Evolutionary conservation across 305 asterid species (phyloP).

Genomic region (Fraxinus sp.): DNA sequence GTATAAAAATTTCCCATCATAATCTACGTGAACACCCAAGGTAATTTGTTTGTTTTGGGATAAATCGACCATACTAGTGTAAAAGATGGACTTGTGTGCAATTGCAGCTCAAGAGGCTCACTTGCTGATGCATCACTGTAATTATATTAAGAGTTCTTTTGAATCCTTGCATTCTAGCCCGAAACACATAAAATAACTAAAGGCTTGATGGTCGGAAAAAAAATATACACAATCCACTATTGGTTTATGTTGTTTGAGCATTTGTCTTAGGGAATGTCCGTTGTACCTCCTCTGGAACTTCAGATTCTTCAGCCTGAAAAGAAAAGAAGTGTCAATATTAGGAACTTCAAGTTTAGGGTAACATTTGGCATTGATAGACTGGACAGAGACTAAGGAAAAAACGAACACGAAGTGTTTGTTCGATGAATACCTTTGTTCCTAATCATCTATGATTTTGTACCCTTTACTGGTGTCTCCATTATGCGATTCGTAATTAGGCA

Average conservation of each 20-base stretch:
- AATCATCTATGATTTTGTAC: not conserved
- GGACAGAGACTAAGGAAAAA: not conserved
- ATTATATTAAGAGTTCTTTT: not conserved
- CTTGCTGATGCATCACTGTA: not conserved
- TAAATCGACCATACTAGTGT: not conserved
- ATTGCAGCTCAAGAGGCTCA: not conserved
- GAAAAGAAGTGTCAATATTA: not conserved
- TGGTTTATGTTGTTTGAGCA: not conserved
- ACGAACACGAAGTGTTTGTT: not conserved
- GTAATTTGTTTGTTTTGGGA: not conserved
- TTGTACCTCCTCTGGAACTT: not conserved
- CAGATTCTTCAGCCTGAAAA: not conserved
- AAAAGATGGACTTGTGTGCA: not conserved
- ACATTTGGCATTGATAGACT: not conserved
- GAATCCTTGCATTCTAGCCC: not conserved
- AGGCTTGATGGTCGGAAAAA: not conserved
- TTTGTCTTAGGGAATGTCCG: not conserved
- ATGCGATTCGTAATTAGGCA: not conserved
- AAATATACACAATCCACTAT: not conserved
- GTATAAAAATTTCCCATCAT: not conserved
- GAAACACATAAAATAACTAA: not conserved
- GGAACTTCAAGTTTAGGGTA: not conserved
- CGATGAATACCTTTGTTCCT: not conserved
- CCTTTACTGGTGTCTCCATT: not conserved
- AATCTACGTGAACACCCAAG: not conserved